These are phyloP conservation scores for Penicillium manginii DNA, from an alignment of 495 filamentous ascomycete species.

Conservation along the genomic window DNA sequence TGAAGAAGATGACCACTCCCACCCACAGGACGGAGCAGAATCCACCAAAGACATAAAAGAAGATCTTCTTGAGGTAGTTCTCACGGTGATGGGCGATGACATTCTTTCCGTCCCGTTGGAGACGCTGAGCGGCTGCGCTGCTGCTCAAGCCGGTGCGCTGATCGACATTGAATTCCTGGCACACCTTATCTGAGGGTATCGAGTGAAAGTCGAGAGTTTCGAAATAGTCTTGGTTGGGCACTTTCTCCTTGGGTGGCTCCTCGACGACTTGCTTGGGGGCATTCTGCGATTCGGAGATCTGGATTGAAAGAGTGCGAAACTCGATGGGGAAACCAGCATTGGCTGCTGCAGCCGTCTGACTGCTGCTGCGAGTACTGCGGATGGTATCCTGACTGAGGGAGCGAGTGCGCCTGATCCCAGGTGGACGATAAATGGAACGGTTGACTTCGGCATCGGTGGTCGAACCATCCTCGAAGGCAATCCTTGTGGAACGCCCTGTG, in stretches of 20 bases:
- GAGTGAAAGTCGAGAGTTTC: conserved; percentile 44
- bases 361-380: conserved; percentile 20
- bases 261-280: conserved; percentile 26
- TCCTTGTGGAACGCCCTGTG: conserved; percentile 16
- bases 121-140: conserved; percentile 40
- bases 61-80: conserved; percentile 56
- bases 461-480: conserved; percentile 29
- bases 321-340: conserved; percentile 43
- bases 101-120: conserved; percentile 64
- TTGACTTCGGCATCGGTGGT: conserved; percentile 21
- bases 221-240: conserved; percentile 45
- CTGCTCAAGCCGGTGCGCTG: conserved; percentile 32
- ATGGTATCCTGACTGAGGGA: conserved; percentile 31
- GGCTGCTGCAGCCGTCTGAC: conserved; percentile 9
- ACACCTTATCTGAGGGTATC: conserved; percentile 31
- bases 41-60: conserved; percentile 73
- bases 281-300: conserved; percentile 46
- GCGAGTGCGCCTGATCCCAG: conserved; percentile 21
- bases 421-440: conserved; percentile 28
- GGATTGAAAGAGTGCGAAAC: conserved; percentile 51
- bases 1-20: conserved; percentile 68
- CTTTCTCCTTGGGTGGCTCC: conserved; percentile 28
- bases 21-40: conserved; percentile 73
- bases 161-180: conserved; percentile 39
- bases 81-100: conserved; percentile 61